Base-by-base conservation (phyloP, 805 yeast species). In the Wickerhamomyces pijperi region DNA sequence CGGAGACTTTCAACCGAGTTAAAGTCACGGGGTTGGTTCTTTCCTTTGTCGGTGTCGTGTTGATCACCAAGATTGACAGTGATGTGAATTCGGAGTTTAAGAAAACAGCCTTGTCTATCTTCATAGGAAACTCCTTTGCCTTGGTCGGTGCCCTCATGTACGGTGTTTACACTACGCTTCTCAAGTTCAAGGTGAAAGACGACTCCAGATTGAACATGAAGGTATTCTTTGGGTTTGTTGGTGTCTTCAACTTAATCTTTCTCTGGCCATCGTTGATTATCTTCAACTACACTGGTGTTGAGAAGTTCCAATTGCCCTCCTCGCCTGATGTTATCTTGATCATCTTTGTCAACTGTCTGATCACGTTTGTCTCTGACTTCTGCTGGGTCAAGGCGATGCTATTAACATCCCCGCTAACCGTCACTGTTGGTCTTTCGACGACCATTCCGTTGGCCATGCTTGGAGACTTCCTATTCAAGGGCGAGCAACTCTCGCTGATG, bases 301-400 rank as follows among this genome's bases (percentile, higher is more conserved):
- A 92, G 58, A 60, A 56, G 8, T 79, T 92, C 44, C 87, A 75
- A 50, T 51, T 81, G 34, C 97, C 97, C 1, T 64, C 68, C 0
- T 59, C 72, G 2, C 45, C 61, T 0, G 64, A 65, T 31, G 74
- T 81, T 3, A 63, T 77, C 51, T 41, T 59, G 1, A 64, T 87
- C 3, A 61, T 90, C 6, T 37, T 70, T 0, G 44, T 75, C 36
- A 92, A 92, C 57, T 82, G 88, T 42, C 52, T 74, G 28, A 76
- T 86, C 33, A 86, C 96, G 1, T 80, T 92, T 48, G 60, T 88
- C 14, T 81, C 94, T 32, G 98, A 92, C 56, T 87, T 81, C 50
- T 78, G 94, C 52, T 92, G 98, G 98, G 95, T 95, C 28, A 76
- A 85, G 46, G 94, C 97, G 0, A 92, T 88, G 75, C 68, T 92